These are phyloP conservation scores for Micractinium conductrix DNA, from an alignment of 139 green algal genomes.

Conservation along the genomic window DNA sequence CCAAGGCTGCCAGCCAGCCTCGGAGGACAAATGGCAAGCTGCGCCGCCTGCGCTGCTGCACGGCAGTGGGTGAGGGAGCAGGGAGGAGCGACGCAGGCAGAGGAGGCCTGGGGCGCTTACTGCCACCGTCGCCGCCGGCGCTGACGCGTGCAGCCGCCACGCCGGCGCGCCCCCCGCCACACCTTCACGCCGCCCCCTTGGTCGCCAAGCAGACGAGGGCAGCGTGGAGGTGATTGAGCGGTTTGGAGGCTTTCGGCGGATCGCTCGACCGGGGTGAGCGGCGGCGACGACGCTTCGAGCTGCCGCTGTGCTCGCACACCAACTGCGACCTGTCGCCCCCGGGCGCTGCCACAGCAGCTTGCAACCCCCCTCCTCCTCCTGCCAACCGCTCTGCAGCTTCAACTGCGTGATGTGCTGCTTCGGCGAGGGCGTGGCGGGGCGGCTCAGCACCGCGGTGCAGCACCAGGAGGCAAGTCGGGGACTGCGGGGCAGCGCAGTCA, in stretches of 20 bases:
- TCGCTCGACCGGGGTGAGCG: background rate
- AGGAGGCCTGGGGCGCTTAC: background rate
- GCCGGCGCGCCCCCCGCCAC: background rate
- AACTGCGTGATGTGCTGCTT: conserved; percentile 16
- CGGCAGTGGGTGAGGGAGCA: background rate
- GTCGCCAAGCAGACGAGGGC: background rate
- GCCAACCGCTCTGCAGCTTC: too few species aligned
- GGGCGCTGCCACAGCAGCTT: too few species aligned
- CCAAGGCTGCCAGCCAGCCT: conserved; percentile 6
- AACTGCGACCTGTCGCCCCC: too few species aligned
- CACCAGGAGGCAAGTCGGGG: conserved; percentile 6
- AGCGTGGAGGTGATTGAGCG: conserved; percentile 2
- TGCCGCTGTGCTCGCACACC: too few species aligned
- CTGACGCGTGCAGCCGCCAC: background rate
- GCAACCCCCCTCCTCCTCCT: too few species aligned
- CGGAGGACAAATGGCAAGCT: background rate
- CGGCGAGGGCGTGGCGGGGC: conserved; percentile 10
- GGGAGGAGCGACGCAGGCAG: background rate
- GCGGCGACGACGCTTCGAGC: too few species aligned
- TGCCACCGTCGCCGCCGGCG: background rate
- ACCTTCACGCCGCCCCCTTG: background rate
- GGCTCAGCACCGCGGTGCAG: conserved; percentile 24
- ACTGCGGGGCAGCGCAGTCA: too few species aligned
- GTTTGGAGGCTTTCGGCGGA: background rate
- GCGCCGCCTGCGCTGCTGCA: conserved; percentile 5